phyloP scores from a whole-genome alignment of 1,284 basidiomycete species.

The Ceratorhiza oryzae-sativae region DNA sequence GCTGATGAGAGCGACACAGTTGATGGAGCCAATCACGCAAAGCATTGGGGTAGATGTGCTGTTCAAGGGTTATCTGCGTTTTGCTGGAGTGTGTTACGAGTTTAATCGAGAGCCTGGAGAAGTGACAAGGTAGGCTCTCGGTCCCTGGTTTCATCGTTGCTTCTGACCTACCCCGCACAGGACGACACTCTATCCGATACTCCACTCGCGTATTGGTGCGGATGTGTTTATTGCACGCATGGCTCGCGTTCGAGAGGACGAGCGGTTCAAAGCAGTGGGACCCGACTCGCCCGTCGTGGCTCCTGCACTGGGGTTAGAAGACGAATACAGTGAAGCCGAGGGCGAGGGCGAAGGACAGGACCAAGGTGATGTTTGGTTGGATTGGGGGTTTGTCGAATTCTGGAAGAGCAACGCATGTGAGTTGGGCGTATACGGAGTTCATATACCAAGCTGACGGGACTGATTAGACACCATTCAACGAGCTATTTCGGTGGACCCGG shows the following conservation, averaged over 20 bases:
- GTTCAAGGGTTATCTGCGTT: constrained; percentile 93
- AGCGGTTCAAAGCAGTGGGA: constrained; percentile 86
- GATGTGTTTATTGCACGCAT: constrained; percentile 91
- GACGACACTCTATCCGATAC: constrained; percentile 83
- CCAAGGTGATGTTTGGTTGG: constrained; percentile 95
- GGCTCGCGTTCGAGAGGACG: constrained; percentile 86
- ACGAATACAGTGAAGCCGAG: constrained; percentile 47
- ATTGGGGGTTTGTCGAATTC: constrained; percentile 99
- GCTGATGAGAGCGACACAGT: constrained; percentile 56
- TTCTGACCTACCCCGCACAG: constrained; percentile 53
- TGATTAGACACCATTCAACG: constrained; percentile 59
- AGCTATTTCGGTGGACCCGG: constrained; percentile 58
- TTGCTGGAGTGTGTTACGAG: constrained; percentile 92
- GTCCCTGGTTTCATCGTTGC: not conserved
- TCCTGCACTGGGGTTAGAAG: constrained; percentile 42
- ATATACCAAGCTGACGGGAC: not conserved
- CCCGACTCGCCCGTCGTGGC: constrained; percentile 66
- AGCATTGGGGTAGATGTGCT: constrained; percentile 80
- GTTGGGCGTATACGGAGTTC: constrained; percentile 48
- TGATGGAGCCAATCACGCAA: constrained; percentile 94
- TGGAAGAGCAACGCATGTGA: constrained; percentile 96
- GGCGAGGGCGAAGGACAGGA: constrained; percentile 52
- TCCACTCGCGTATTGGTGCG: constrained; percentile 79
- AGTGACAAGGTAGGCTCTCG: constrained; percentile 74
- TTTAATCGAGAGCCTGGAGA: constrained; percentile 93